Conservation (phyloP, 2,329 filamentous ascomycete genomes). For the Nigrograna mackinnonii region DNA sequence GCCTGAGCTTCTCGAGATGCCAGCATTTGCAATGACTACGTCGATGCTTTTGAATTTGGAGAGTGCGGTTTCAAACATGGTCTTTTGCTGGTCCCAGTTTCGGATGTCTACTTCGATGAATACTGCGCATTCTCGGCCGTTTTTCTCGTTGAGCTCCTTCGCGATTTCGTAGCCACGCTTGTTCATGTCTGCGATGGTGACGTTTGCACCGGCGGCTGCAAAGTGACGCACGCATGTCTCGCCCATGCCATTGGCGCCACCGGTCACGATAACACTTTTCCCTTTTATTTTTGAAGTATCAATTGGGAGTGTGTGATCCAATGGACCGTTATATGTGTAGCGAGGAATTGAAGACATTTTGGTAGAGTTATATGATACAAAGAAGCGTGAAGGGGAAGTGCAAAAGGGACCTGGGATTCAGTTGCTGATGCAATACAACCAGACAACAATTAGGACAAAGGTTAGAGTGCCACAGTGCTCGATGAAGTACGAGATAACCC, state of each 20-base stretch:
- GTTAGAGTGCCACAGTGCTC: no score
- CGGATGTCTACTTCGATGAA: conserved; percentile 33
- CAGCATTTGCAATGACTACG: conserved; percentile 67
- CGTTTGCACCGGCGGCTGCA: conserved; percentile 32
- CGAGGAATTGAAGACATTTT: conserved; percentile 17
- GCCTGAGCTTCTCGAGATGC: conserved; percentile 39
- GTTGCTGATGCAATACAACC: no score
- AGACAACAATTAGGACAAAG: no score
- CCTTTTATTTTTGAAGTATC: conserved; percentile 44
- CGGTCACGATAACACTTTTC: conserved; percentile 54
- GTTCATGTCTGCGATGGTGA: conserved; percentile 39
- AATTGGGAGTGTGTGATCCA: conserved; percentile 38
- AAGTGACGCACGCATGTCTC: conserved; percentile 35
- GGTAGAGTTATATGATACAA: no score
- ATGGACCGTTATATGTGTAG: conserved; percentile 38
- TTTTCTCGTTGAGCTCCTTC: conserved; percentile 27
- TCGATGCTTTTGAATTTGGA: conserved; percentile 66
- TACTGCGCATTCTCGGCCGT: conserved; percentile 19
- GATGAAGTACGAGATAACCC: no score
- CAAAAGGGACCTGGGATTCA: no score
- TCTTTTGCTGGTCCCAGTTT: conserved; percentile 31
- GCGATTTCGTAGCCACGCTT: conserved; percentile 26
- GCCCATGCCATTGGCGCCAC: conserved; percentile 48
- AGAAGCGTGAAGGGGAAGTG: no score
- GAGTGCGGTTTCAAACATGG: conserved; percentile 29